Evolutionary conservation across 2,329 filamentous ascomycete genomes (phyloP).

Genomic region (Monilinia polystroma): DNA sequence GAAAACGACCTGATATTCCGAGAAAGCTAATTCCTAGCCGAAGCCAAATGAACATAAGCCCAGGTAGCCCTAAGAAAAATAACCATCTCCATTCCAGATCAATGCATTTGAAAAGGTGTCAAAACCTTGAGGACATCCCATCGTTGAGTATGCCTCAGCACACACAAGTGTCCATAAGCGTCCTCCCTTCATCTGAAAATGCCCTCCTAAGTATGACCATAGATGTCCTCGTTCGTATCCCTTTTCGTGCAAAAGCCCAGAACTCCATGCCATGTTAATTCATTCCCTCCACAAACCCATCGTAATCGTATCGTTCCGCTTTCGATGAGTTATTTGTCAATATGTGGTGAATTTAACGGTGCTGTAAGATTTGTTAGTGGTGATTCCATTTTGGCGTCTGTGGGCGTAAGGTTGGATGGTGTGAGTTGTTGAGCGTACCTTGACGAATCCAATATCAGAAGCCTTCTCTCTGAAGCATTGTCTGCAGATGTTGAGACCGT

Average conservation of each 20-base stretch:
- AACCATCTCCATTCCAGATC: slow-evolving; percentile 22
- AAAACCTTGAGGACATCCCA: slow-evolving; percentile 20
- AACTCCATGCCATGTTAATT: slow-evolving; percentile 26
- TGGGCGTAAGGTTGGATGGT: not conserved
- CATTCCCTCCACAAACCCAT: slow-evolving; percentile 17
- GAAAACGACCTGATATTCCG: slow-evolving; percentile 24
- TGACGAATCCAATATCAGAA: slow-evolving; percentile 70
- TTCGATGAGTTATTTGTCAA: slow-evolving; percentile 16
- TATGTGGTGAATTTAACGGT: slow-evolving; percentile 33
- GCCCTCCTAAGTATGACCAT: slow-evolving; percentile 17
- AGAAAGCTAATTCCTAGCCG: slow-evolving; percentile 23
- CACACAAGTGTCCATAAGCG: slow-evolving; percentile 22
- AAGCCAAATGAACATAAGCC: slow-evolving; percentile 17
- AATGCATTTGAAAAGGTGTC: slow-evolving; percentile 19
- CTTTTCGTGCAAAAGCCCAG: slow-evolving; percentile 25
- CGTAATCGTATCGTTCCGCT: slow-evolving; percentile 14
- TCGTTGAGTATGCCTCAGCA: slow-evolving; percentile 19
- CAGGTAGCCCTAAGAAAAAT: slow-evolving; percentile 19
- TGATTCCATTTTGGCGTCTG: not conserved
- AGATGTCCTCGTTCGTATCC: slow-evolving; percentile 16
- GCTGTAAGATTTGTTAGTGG: slow-evolving; percentile 27
- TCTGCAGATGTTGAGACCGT: slow-evolving; percentile 88
- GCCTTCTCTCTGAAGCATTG: slow-evolving; percentile 76
- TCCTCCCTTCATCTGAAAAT: slow-evolving; percentile 23
- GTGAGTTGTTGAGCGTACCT: slow-evolving; percentile 49